These are phyloP conservation scores for Penicillium sp. DNA, from an alignment of 2,329 filamentous ascomycete species.

Conservation along the genomic window DNA sequence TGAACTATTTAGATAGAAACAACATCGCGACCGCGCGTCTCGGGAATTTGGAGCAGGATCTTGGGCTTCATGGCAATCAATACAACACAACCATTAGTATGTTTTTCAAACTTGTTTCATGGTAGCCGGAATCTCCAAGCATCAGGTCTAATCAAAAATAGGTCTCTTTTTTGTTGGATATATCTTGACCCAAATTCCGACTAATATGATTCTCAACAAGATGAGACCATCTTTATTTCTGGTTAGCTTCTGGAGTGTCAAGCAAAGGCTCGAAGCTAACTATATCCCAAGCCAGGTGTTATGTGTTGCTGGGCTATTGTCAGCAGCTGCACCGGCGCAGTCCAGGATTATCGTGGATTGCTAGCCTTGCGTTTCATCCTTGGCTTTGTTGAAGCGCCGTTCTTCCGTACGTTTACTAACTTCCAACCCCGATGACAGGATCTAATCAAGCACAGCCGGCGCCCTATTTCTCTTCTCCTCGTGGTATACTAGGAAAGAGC, in stretches of 20 bases:
- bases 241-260: not conserved
- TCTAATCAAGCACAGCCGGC: not conserved
- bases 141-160: constrained; percentile 23
- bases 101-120: not conserved
- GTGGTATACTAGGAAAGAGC: constrained; percentile 70
- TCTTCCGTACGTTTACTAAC: constrained; percentile 1
- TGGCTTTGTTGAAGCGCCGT: constrained; percentile 13
- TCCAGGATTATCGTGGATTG: not conserved
- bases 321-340: not conserved
- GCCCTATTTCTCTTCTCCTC: constrained; percentile 2
- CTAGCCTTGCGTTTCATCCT: constrained; percentile 8
- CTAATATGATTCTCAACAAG: constrained; percentile 10
- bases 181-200: constrained; percentile 51
- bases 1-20: constrained; percentile 13
- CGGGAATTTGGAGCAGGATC: constrained; percentile 33
- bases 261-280: not conserved
- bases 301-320: not conserved
- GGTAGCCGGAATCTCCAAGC: not conserved
- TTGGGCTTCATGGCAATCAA: constrained; percentile 17
- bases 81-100: constrained; percentile 8
- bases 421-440: not conserved
- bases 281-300: not conserved
- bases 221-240: constrained; percentile 7
- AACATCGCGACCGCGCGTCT: constrained; percentile 11
- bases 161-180: constrained; percentile 58